Evolutionary conservation across 129 eudicot genomes (phyloP), one percentile per base, ranked within the genome.

Genomic region (Flaveria robusta): DNA sequence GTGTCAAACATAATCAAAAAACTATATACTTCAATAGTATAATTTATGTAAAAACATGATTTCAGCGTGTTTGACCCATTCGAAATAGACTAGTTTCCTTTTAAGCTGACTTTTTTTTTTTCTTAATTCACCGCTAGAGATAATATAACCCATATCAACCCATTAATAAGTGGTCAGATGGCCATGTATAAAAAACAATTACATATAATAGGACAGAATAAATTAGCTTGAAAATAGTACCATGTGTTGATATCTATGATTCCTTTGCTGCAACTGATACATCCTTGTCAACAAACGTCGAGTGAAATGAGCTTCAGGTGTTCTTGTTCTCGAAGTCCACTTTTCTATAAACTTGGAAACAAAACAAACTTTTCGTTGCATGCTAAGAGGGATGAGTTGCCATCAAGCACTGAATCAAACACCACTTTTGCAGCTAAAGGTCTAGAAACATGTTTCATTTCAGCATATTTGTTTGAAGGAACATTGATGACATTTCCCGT

Each of bases 391-490:
- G 68, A 92, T 85, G 59, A 92, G 84, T 15, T 92, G 80, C 89
- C 76, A 56, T 77, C 74, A 54, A 87, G 81, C 27, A 64, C 72
- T 37, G 97, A 89, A 16, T 83, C 86, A 59, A 89, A 60, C 13
- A 92, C 91, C 14, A 82, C 86, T 70, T 87, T 87, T 58, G 97
- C 97, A 19, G 97, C 96, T 76, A 89, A 75, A 62, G 97, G 60
- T 92, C 97, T 24, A 92, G 88, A 77, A 89, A 89, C 89, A 92
- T 85, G 67, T 92, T 92, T 92, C 51, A 89, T 75, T 77, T 92
- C 97, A 43, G 92, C 89, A 76, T 80, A 85, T 71, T 78, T 67
- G 68, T 89, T 92, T 74, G 83, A 77, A 81, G 90, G 92, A 68
- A 88, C 73, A 71, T 88, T 83, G 82, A 91, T 76, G 16, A 88